These are phyloP conservation scores for Hydnomerulius pinastri DNA, from an alignment of 768 basidiomycete genomes.

Conservation along the genomic window DNA sequence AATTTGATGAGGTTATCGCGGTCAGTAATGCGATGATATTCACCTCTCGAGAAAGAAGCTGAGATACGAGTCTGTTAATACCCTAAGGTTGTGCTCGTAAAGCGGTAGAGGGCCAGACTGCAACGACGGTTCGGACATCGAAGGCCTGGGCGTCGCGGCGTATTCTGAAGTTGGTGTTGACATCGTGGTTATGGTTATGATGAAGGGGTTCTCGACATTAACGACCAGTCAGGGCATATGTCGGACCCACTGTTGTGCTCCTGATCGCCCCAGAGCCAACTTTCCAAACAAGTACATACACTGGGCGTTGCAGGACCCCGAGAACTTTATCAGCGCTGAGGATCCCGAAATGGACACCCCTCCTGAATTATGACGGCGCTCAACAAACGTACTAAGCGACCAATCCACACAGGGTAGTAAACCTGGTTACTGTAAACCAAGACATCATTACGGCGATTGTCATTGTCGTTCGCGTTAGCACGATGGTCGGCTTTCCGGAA, in stretches of 20 bases:
- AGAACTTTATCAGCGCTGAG: slow-evolving; percentile 5
- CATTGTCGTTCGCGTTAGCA: too few species aligned
- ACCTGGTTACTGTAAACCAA: too few species aligned
- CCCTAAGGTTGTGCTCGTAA: slow-evolving; percentile 71
- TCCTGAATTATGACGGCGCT: too few species aligned
- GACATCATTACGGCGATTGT: too few species aligned
- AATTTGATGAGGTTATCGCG: slow-evolving; percentile 18
- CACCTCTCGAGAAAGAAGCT: slow-evolving; percentile 87
- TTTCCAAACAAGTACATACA: slow-evolving; percentile 28
- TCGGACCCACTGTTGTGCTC: too few species aligned
- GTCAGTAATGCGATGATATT: slow-evolving; percentile 23
- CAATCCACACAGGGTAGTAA: too few species aligned
- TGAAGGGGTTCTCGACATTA: neutral
- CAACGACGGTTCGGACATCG: slow-evolving; percentile 27
- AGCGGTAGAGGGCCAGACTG: slow-evolving; percentile 60
- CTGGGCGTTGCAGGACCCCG: slow-evolving; percentile 8
- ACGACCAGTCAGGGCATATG: neutral
- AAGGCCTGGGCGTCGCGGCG: slow-evolving; percentile 22
- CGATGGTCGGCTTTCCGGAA: too few species aligned
- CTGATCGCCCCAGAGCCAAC: too few species aligned
- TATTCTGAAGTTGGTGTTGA: slow-evolving; percentile 22
- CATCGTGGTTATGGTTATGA: slow-evolving; percentile 4
- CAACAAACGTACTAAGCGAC: too few species aligned
- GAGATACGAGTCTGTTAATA: slow-evolving; percentile 73
- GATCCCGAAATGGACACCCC: too few species aligned